phyloP scores from a whole-genome alignment of 2,329 filamentous ascomycete species.

The Clarireedia hainanense region DNA sequence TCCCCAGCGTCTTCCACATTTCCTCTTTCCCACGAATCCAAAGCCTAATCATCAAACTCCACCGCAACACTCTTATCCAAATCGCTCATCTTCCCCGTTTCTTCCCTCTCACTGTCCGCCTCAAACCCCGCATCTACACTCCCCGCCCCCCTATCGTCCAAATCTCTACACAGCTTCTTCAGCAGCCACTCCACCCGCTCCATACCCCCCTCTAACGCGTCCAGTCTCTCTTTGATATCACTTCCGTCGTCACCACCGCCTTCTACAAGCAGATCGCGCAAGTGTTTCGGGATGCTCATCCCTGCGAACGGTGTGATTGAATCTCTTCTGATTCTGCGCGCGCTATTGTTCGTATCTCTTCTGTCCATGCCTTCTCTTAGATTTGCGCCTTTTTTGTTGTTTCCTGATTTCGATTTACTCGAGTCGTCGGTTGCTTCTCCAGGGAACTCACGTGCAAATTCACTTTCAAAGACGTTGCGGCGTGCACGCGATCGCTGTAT shows the following conservation, averaged over 20 bases:
- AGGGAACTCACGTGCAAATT: constrained; percentile 14
- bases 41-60: constrained; percentile 11
- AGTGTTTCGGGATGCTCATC: constrained; percentile 13
- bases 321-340: constrained; percentile 16
- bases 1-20: no score
- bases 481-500: background rate
- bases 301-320: constrained; percentile 24
- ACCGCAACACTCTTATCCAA: constrained; percentile 18
- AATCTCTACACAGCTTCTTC: constrained; percentile 18
- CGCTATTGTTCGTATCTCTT: background rate
- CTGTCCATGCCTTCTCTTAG: background rate
- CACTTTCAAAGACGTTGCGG: constrained; percentile 12
- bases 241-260: constrained; percentile 15
- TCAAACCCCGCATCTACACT: background rate
- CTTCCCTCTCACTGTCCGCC: constrained; percentile 7
- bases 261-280: constrained; percentile 18
- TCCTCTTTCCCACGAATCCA: background rate
- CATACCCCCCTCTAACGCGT: constrained; percentile 20
- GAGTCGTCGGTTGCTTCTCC: background rate
- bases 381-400: background rate
- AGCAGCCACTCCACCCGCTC: constrained; percentile 24
- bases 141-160: constrained; percentile 11
- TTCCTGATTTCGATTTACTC: background rate
- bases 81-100: constrained; percentile 10
- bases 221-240: constrained; percentile 17